Conservation (phyloP, 306 rosid species). For the Bauhinia variegata region DNA sequence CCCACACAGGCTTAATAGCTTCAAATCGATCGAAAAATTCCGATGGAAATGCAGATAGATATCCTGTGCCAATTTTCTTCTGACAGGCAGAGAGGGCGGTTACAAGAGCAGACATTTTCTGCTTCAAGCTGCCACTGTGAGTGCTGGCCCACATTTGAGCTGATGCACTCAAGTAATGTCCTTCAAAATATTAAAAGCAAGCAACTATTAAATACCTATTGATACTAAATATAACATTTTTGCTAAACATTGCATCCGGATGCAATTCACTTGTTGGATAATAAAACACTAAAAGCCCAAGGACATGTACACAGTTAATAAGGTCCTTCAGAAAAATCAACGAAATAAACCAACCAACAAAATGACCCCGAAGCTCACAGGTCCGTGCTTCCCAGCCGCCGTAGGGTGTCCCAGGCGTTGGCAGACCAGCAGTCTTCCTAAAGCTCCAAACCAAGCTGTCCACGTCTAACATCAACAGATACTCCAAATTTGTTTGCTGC, state of each 20-base stretch:
- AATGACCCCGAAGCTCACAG: conserved; percentile 71
- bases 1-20: conserved; percentile 61
- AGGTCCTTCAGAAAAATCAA: neutral
- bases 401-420: conserved; percentile 56
- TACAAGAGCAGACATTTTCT: conserved; percentile 59
- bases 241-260: conserved; percentile 13
- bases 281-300: conserved; percentile 12
- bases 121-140: conserved; percentile 48
- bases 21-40: conserved; percentile 67
- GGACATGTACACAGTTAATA: neutral
- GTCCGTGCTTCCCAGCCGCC: conserved; percentile 55
- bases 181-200: conserved; percentile 51
- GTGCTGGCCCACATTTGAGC: conserved; percentile 79
- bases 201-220: conserved; percentile 25
- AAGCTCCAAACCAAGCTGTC: conserved; percentile 68
- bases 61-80: conserved; percentile 58
- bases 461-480: conserved; percentile 58
- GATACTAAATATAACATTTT: conserved; percentile 17
- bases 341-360: conserved; percentile 65
- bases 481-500: conserved; percentile 65
- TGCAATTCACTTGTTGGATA: conserved; percentile 13
- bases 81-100: conserved; percentile 56
- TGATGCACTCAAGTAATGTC: conserved; percentile 75
- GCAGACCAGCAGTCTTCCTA: conserved; percentile 64
- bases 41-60: conserved; percentile 75